Conservation (phyloP, 2,329 filamentous ascomycete genomes). For the Fusarium tanahbumbuense region DNA sequence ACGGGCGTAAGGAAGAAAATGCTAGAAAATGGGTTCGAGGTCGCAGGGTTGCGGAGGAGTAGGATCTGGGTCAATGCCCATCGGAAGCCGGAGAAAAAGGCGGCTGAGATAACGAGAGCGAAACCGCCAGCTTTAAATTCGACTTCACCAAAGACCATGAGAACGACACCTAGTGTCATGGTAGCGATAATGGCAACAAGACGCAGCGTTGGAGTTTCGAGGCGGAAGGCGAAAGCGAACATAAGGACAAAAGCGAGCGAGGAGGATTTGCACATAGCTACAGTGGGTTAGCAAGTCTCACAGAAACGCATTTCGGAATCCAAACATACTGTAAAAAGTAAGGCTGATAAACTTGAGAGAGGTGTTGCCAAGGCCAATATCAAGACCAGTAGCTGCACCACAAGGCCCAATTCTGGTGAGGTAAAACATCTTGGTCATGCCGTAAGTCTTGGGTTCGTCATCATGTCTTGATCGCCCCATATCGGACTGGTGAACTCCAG, state of each 20-base stretch:
- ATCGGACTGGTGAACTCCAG: conserved; percentile 61
- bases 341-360: conserved; percentile 95
- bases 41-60: conserved; percentile 91
- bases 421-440: conserved; percentile 93
- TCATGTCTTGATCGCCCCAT: conserved; percentile 63
- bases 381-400: conserved; percentile 90
- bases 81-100: conserved; percentile 95
- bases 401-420: conserved; percentile 91
- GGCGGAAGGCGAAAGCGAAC: conserved; percentile 93
- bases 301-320: not conserved
- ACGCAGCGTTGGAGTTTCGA: conserved; percentile 87
- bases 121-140: conserved; percentile 90
- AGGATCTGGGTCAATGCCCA: conserved; percentile 99
- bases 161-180: conserved; percentile 93
- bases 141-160: conserved; percentile 98
- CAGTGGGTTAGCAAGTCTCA: not conserved
- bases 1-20: conserved; percentile 98
- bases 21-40: conserved; percentile 94
- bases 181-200: conserved; percentile 87
- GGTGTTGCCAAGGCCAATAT: conserved; percentile 96
- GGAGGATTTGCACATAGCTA: conserved; percentile 98
- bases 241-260: conserved; percentile 93
- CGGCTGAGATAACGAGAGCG: conserved; percentile 89
- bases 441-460: conserved; percentile 63
- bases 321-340: conserved; percentile 85